Evolutionary conservation across 371 early-diverging fungal species (phyloP).

Genomic region (Amoeboaphelidium occidentale): DNA sequence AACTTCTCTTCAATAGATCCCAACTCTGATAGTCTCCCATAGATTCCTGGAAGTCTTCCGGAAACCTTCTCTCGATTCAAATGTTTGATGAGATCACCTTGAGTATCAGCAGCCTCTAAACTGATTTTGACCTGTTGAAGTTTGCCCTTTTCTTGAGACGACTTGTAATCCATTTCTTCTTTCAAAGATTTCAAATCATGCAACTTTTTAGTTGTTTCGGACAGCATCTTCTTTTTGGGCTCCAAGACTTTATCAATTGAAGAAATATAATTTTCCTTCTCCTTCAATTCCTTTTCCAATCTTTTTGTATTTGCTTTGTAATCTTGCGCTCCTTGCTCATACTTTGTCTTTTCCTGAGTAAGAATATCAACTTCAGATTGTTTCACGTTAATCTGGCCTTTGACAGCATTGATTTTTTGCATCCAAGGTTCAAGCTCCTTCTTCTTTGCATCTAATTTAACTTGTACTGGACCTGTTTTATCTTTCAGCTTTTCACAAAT

Average conservation of each 20-base stretch:
- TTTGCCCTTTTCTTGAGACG: not conserved
- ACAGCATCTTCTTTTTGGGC: not conserved
- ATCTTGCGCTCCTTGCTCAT: slow-evolving; percentile 24
- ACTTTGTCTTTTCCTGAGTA: slow-evolving; percentile 22
- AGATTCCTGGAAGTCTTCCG: slow-evolving; percentile 20
- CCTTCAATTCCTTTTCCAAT: slow-evolving; percentile 9
- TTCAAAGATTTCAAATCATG: not conserved
- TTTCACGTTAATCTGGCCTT: slow-evolving; percentile 44
- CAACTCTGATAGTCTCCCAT: slow-evolving; percentile 84
- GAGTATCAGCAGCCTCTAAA: not conserved
- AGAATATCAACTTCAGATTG: slow-evolving; percentile 47
- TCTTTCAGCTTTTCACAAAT: slow-evolving; percentile 54
- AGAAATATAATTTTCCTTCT: slow-evolving; percentile 12
- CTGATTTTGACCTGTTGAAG: not conserved
- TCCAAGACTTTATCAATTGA: slow-evolving; percentile 9
- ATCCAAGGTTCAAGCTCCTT: slow-evolving; percentile 57
- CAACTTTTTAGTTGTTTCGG: not conserved
- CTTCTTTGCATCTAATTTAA: slow-evolving; percentile 45
- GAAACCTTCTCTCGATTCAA: slow-evolving; percentile 48
- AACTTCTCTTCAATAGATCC: slow-evolving; percentile 85
- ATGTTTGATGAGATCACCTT: slow-evolving; percentile 11
- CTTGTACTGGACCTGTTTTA: slow-evolving; percentile 42
- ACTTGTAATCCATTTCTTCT: too few species aligned
- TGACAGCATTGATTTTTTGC: slow-evolving; percentile 40
- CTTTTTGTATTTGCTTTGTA: slow-evolving; percentile 29